Base-by-base conservation (phyloP, 192 early-diverging fungal species). In the Geranomyces variabilis region DNA sequence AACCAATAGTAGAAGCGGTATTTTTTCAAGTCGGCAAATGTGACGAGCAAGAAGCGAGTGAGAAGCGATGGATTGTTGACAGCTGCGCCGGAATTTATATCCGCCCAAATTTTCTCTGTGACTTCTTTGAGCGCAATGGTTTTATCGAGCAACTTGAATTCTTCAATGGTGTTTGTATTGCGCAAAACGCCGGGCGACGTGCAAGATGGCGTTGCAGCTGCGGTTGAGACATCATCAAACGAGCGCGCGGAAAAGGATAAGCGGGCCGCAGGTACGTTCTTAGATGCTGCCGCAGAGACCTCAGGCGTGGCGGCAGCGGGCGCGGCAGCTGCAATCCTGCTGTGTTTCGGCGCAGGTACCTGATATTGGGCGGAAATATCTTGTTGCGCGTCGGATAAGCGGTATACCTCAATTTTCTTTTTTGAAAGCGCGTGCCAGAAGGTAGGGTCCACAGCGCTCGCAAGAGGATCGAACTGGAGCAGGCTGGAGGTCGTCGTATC, bases 21-120 rank as follows among this genome's bases (percentile, higher is more conserved):
- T 76, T 93, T 93, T 75, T 99, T 99, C 64, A 99, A 73, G 77
- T 99, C 96, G 0, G 96, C 94, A 82, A 95, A 97, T n/a, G 96
- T 90, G 17, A 97, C 55, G 30, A 96, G 73, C 14, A 91, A 62
- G 74, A 97, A 97, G 15, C 77, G 83, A 58, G 83, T 84, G 36
- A 99, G 80, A 12, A 90, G 73, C 29, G 70, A 70, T 0, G 96
- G 96, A 29, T 85, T 34, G 31, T 68, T 28, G 0, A 91, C 72
- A 0, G 91, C 91, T 15, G 75, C 71, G 7, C 94, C 93, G 56
- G 84, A 85, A 8, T 51, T 69, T 12, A 96, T 93, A 31, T 81
- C 90, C 0, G 83, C 76, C 87, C 92, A 90, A 7, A 97, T 84
- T 88, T 90, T 78, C 66, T 85, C 80, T 7, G 88, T 81, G 0